Conservation (phyloP, 306 rosid genomes). For the cucumber (Cucumis sativus) region Cucumber_9930_V3 NC_026659.2:4469001-4469500, state of each 20-base stretch:
- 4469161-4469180: not conserved
- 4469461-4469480: conserved; percentile 87
- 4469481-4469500: conserved; percentile 93
- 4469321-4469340: conserved; percentile 18
- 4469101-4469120: not conserved
- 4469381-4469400: conserved; percentile 94
- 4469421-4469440: conserved; percentile 94
- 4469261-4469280: not conserved
- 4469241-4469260: not conserved
- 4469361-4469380: conserved; percentile 96
- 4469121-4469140: not conserved
- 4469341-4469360: conserved; percentile 95
- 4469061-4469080: not conserved
- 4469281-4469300: not conserved
- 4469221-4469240: not conserved
- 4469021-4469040: conserved; percentile 96
- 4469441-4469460: conserved; percentile 95
- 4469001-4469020: conserved; percentile 95
- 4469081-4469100: not conserved
- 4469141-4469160: not conserved
- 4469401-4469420: conserved; percentile 98
- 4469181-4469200: not conserved
- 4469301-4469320: not conserved
- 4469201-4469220: not conserved
- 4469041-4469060: conserved; percentile 3